Base-by-base conservation (phyloP, 2,329 filamentous ascomycete genomes). In the Plectosphaerella plurivora region DNA sequence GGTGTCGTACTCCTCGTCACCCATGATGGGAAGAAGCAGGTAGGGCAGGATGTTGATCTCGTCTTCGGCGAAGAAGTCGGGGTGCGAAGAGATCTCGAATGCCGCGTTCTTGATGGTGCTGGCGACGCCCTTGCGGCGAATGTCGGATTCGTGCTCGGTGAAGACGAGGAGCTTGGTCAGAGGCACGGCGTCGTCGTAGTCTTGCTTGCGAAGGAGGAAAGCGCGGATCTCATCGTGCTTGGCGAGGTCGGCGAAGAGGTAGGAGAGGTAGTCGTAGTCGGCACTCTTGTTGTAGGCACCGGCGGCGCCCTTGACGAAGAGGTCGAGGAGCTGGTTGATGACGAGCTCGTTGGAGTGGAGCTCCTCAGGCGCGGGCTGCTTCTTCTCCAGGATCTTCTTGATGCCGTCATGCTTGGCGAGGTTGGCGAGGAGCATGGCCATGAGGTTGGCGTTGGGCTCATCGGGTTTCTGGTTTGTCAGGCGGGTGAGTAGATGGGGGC, bases 361-460 rank as follows among this genome's bases (percentile, higher is more conserved):
- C n/a, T 78, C 76, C 51, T 84, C 81, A 3, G 91, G 88, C 0
- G 86, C 68, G 7, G 80, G 73, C 57, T 91, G 87, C 63, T 87
- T 88, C 51, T 88, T 75, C 5, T 77, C 75, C 11, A 93, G 70
- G 5, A 97, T 75, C 44, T 79, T 78, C 58, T 87, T 87, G 52
- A 96, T 70, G 6, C 77, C 78, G 60, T 93, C 85, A 55, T 82
- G 87, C 72, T 97, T 97, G 53, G 86, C 82, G 50, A 99, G 77
- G 65, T 99, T 99, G 67, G 94, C 91, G 22, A 97, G 79, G 14
- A 99, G 81, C 91, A 97, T 97, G 45, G 91, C 84, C 45, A 95
- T 74, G 41, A 94, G 80, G 64, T 97, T 88, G 50, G 90, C 91
- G 64, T 92, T 92, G 28, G 82, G 79, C 65, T 97, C 93, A 50